phyloP scores from a whole-genome alignment of 177 flowering plant genomes.

The Vitis hybrid region DNA sequence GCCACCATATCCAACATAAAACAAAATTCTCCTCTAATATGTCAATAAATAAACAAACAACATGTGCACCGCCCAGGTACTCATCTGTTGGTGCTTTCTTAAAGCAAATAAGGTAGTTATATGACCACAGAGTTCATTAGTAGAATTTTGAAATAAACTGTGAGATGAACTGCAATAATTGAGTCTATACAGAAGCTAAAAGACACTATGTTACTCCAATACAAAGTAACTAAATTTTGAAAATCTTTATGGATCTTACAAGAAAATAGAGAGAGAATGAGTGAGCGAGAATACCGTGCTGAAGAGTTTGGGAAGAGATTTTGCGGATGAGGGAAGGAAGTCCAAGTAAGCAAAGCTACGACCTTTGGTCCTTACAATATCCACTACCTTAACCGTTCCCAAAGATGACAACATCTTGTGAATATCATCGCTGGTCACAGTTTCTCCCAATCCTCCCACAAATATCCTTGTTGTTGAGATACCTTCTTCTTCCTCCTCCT shows the following conservation, averaged over 20 bases:
- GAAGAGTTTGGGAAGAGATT: constrained; percentile 69
- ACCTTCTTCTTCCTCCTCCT: neutral
- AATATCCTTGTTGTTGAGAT: constrained; percentile 38
- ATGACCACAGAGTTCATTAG: too few species aligned
- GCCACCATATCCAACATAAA: neutral
- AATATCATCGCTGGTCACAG: constrained; percentile 54
- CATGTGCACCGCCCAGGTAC: too few species aligned
- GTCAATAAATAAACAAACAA: too few species aligned
- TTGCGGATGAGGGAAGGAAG: constrained; percentile 54
- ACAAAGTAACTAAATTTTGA: neutral
- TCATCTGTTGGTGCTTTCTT: too few species aligned
- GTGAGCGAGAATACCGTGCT: constrained; percentile 44
- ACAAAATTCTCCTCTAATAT: too few species aligned
- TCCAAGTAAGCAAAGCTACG: constrained; percentile 81
- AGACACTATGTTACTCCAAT: neutral
- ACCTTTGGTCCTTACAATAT: constrained; percentile 64
- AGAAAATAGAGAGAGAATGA: neutral
- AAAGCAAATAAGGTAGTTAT: too few species aligned
- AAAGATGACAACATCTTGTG: constrained; percentile 50
- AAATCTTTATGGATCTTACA: neutral
- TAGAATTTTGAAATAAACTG: too few species aligned
- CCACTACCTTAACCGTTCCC: constrained; percentile 46
- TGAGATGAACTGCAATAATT: too few species aligned
- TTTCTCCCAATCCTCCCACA: constrained; percentile 73
- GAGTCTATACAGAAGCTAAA: neutral